Conservation (phyloP, 352 stramenopile species). For the Pythium aquatile region DNA sequence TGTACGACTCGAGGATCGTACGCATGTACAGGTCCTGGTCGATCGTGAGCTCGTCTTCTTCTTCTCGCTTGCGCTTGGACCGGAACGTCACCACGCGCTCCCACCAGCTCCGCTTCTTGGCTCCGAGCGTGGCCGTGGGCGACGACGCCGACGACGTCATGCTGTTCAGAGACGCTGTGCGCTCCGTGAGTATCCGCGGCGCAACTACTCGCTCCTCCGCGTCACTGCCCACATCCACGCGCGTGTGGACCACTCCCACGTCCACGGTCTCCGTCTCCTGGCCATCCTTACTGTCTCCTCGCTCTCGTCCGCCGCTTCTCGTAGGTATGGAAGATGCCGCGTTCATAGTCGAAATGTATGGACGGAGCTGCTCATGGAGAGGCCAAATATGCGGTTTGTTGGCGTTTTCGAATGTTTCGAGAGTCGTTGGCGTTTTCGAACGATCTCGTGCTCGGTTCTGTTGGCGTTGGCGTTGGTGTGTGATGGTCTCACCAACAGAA, state of each 20-base stretch:
- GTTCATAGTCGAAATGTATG: background rate
- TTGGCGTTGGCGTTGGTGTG: background rate
- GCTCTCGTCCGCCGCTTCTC: background rate
- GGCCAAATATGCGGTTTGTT: background rate
- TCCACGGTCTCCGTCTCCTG: background rate
- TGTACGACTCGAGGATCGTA: conserved; percentile 74
- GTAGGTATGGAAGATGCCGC: background rate
- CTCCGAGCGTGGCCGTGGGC: background rate
- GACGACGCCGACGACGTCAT: conserved; percentile 4
- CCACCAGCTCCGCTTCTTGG: conserved; percentile 26
- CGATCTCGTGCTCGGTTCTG: background rate
- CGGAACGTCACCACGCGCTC: conserved; percentile 16
- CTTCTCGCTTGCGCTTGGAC: conserved; percentile 9
- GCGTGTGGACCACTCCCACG: conserved; percentile 4
- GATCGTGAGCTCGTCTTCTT: conserved; percentile 27
- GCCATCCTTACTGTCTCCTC: background rate
- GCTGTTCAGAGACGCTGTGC: conserved; percentile 19
- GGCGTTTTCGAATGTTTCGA: background rate
- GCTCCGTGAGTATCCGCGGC: conserved; percentile 18
- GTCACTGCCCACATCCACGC: conserved; percentile 14
- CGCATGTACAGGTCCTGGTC: conserved; percentile 74
- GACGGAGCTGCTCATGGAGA: background rate
- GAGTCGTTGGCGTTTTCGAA: background rate
- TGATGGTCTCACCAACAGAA: background rate
- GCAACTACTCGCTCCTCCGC: conserved; percentile 2